phyloP scores from a whole-genome alignment of 148 eudicot species.

The Cornus suecica region DNA sequence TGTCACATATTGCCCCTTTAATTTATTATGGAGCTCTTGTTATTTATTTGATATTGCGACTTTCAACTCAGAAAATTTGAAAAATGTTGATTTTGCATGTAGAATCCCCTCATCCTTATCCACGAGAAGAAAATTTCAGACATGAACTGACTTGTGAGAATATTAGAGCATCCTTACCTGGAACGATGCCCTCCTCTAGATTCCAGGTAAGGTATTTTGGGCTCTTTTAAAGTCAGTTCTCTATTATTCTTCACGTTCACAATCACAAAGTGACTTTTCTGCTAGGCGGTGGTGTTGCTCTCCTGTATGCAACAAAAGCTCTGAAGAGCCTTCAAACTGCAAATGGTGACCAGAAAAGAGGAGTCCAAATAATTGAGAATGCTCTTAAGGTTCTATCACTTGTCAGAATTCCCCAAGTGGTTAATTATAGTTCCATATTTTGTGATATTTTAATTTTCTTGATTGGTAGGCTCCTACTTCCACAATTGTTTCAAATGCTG shows the following conservation, averaged over 20 bases:
- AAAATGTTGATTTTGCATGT: slow-evolving; percentile 18
- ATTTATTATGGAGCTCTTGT: not conserved
- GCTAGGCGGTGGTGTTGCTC: slow-evolving; percentile 93
- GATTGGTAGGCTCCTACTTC: slow-evolving; percentile 64
- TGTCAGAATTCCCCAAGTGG: not conserved
- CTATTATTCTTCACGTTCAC: not conserved
- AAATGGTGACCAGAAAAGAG: slow-evolving; percentile 83
- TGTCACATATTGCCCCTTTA: not conserved
- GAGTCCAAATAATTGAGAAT: slow-evolving; percentile 75
- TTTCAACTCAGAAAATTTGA: slow-evolving; percentile 1
- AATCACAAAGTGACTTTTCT: slow-evolving; percentile 6
- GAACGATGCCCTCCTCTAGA: too few species aligned
- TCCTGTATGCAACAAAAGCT: slow-evolving; percentile 74
- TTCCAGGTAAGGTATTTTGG: slow-evolving; percentile 56
- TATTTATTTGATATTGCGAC: not conserved
- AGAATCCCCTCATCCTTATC: slow-evolving; percentile 72
- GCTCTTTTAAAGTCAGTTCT: not conserved
- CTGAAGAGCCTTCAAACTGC: slow-evolving; percentile 56
- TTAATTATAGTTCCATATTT: not conserved
- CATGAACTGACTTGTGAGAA: slow-evolving; percentile 54
- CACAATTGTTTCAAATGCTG: slow-evolving; percentile 87
- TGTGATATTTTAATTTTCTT: not conserved
- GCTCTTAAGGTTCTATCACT: slow-evolving; percentile 66
- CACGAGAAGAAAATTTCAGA: slow-evolving; percentile 88
- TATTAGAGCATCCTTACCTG: too few species aligned